Evolutionary conservation across 257 asterid genomes (phyloP).

Genomic region (Capsicum chinense): DNA sequence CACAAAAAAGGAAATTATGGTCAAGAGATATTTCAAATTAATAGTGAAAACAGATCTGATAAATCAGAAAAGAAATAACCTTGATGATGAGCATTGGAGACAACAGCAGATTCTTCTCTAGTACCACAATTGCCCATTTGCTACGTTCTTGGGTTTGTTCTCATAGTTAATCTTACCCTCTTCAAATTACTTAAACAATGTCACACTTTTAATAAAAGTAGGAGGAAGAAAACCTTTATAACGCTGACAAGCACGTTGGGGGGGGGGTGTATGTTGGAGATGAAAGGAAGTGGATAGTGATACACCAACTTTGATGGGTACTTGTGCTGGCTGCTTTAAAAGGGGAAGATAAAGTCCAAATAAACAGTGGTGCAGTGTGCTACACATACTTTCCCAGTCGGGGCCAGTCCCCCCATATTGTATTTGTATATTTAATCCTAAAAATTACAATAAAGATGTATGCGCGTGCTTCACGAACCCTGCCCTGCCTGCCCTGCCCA

Average conservation of each 20-base stretch:
- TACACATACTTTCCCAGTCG: conserved; percentile 5
- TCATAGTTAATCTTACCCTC: conserved; percentile 45
- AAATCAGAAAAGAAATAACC: conserved; percentile 37
- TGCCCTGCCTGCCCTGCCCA: background rate
- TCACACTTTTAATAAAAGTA: background rate
- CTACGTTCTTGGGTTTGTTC: conserved; percentile 42
- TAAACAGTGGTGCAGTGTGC: conserved; percentile 22
- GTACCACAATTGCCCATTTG: conserved; percentile 98
- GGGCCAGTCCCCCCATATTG: background rate
- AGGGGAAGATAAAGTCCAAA: background rate
- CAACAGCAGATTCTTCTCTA: conserved; percentile 93
- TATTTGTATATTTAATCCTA: background rate
- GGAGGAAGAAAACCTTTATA: background rate
- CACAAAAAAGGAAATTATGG: background rate
- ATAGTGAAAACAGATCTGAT: background rate
- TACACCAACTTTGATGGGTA: conserved; percentile 22
- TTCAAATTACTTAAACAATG: background rate
- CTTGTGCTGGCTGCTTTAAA: conserved; percentile 21
- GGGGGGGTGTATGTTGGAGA: too few relatives aligned
- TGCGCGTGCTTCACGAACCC: conserved; percentile 1
- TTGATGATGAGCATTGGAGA: conserved; percentile 91
- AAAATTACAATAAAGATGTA: background rate
- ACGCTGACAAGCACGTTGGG: conserved; percentile 6
- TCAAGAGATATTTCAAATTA: background rate
- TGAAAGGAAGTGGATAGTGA: background rate